Percentiles rank a stretch among this genome's conserved stretches.
These are phyloP conservation scores for Dryas drummondii DNA, from an alignment of 306 rosid genomes.

Conservation along the genomic window DNA sequence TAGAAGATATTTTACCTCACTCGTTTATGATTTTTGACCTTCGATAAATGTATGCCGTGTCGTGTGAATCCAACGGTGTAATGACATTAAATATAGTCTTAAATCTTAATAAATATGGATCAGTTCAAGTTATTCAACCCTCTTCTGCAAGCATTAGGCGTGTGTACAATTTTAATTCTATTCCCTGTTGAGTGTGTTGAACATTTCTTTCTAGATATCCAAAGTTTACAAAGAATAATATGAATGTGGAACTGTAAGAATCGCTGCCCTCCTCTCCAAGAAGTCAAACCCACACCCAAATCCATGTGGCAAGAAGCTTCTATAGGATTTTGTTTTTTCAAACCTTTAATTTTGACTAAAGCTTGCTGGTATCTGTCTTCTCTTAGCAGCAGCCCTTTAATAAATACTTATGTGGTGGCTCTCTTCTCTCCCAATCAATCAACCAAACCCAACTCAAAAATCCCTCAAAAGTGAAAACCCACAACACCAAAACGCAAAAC, in stretches of 20 bases:
- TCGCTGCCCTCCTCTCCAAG: background rate
- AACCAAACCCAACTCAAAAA: background rate
- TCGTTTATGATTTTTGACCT: too few relatives aligned
- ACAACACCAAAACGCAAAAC: background rate
- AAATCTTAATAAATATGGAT: too few relatives aligned
- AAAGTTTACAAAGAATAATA: background rate
- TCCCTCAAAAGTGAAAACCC: constrained; percentile 4
- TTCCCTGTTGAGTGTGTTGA: too few relatives aligned
- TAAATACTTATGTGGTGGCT: background rate
- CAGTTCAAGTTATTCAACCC: too few relatives aligned
- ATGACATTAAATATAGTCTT: too few relatives aligned
- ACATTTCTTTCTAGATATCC: background rate
- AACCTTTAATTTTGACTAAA: constrained; percentile 42
- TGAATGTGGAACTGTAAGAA: background rate
- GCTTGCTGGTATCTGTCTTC: constrained; percentile 38
- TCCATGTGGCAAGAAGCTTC: constrained; percentile 54
- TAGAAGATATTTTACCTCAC: too few relatives aligned
- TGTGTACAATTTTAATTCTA: too few relatives aligned
- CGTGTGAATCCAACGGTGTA: too few relatives aligned
- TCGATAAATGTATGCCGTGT: too few relatives aligned
- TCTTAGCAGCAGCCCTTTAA: background rate
- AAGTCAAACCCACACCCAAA: constrained; percentile 1
- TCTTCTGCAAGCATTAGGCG: too few relatives aligned
- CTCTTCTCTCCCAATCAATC: constrained; percentile 16
- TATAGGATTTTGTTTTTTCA: constrained; percentile 25